A percentile compares a stretch with the other conserved stretches of the same genome.
These are phyloP conservation scores for Amphirosellinia nigrospora DNA, from an alignment of 495 filamentous ascomycete species.

Conservation along the genomic window DNA sequence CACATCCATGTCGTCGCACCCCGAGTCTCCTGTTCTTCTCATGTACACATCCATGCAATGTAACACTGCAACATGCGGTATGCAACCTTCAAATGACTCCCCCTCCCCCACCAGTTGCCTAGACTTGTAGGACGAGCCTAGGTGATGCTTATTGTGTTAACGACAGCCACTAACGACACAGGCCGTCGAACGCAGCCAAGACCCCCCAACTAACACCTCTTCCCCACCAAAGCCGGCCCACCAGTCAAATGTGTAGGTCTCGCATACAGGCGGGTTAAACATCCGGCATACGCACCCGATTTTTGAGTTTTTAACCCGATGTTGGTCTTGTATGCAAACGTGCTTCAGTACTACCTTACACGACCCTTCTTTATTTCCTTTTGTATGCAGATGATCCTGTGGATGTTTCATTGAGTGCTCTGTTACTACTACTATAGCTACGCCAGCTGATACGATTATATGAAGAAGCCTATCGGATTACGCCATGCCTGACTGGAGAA, in stretches of 20 bases:
- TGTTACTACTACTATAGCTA: no score
- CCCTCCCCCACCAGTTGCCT: background rate
- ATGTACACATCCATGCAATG: background rate
- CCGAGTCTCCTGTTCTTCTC: background rate
- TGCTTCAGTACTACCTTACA: background rate
- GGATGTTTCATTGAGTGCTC: background rate
- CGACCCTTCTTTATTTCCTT: background rate
- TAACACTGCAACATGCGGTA: background rate
- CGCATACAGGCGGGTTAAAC: background rate
- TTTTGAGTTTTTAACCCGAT: background rate
- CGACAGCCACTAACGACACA: slow-evolving; percentile 2
- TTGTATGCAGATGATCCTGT: background rate
- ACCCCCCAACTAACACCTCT: background rate
- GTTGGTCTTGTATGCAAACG: background rate
- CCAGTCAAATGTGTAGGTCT: background rate
- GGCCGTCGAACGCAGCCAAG: background rate
- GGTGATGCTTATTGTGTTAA: background rate
- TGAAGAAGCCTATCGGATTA: no score
- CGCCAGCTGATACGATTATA: no score
- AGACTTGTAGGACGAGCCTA: background rate
- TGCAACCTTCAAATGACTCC: background rate
- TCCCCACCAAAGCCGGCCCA: slow-evolving; percentile 3
- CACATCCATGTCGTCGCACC: background rate
- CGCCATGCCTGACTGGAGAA: no score
- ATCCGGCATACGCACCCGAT: background rate